phyloP scores from a whole-genome alignment of 2,329 filamentous ascomycete genomes.

The Penicillium sp. region DNA sequence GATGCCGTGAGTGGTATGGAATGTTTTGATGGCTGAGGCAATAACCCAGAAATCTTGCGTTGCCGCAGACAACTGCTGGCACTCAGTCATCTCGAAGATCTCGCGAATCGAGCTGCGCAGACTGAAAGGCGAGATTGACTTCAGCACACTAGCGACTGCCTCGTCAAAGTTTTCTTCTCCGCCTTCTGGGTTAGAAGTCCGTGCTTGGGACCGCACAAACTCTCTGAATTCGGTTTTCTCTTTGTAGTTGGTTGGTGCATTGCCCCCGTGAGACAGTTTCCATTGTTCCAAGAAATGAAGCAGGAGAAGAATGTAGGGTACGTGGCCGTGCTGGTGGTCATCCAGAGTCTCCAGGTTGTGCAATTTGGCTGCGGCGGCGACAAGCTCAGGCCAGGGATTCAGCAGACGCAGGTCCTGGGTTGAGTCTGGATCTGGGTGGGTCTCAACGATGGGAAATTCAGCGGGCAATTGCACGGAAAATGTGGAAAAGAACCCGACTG shows the following conservation, averaged over 20 bases:
- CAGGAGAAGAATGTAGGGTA: conserved; percentile 82
- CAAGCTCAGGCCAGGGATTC: conserved; percentile 80
- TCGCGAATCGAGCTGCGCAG: conserved; percentile 69
- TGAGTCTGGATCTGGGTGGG: conserved; percentile 83
- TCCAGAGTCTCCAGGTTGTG: conserved; percentile 66
- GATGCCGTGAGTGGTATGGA: conserved; percentile 69
- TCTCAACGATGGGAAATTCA: conserved; percentile 91
- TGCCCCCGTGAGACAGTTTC: conserved; percentile 68
- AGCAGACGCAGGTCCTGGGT: conserved; percentile 82
- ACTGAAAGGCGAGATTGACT: conserved; percentile 70
- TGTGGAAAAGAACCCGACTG: conserved; percentile 86
- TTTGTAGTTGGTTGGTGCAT: conserved; percentile 69
- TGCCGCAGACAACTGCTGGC: conserved; percentile 44
- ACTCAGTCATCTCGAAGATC: conserved; percentile 71
- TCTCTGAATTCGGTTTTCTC: conserved; percentile 83
- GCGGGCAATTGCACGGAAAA: conserved; percentile 76
- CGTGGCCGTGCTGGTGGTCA: conserved; percentile 82
- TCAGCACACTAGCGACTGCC: conserved; percentile 80
- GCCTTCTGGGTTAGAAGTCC: conserved; percentile 74
- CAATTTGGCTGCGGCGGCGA: conserved; percentile 64
- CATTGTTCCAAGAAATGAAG: conserved; percentile 79
- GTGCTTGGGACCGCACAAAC: conserved; percentile 64
- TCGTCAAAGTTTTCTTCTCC: conserved; percentile 98
- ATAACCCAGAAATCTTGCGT: conserved; percentile 84
- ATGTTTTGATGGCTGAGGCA: conserved; percentile 72